These are phyloP conservation scores for Nakazawaea molendinolei DNA, from an alignment of 805 yeast genomes.

Conservation along the genomic window DNA sequence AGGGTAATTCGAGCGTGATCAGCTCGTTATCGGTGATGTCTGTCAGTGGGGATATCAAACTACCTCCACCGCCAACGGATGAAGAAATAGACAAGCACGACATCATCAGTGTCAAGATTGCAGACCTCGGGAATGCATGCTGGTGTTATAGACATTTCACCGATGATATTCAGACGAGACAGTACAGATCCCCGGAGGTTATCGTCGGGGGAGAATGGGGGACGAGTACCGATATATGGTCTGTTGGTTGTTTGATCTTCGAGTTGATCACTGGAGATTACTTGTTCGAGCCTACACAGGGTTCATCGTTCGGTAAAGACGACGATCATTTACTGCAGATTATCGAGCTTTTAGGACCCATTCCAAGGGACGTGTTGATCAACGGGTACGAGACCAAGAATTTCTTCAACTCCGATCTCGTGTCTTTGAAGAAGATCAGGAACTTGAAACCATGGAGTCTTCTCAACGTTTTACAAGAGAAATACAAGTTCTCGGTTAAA, in stretches of 20 bases:
- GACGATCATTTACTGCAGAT: slow-evolving; percentile 62
- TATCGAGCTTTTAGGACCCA: slow-evolving; percentile 37
- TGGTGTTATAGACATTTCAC: slow-evolving; percentile 59
- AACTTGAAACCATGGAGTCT: slow-evolving; percentile 88
- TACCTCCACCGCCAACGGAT: slow-evolving; percentile 31
- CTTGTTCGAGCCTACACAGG: slow-evolving; percentile 53
- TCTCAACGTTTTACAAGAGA: slow-evolving; percentile 73
- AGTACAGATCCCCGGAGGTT: slow-evolving; percentile 82
- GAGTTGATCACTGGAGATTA: slow-evolving; percentile 58
- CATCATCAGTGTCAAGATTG: slow-evolving; percentile 45
- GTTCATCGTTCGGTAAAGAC: slow-evolving; percentile 40
- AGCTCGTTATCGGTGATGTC: slow-evolving; percentile 35
- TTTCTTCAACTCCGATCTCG: slow-evolving; percentile 26
- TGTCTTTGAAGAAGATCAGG: slow-evolving; percentile 63
- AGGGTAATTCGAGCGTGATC: slow-evolving; percentile 18
- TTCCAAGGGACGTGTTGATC: slow-evolving; percentile 51
- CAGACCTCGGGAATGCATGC: slow-evolving; percentile 69
- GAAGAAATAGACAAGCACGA: slow-evolving; percentile 30
- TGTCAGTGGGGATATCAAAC: slow-evolving; percentile 22
- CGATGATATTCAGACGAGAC: slow-evolving; percentile 80
- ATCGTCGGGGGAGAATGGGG: slow-evolving; percentile 57
- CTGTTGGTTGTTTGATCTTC: slow-evolving; percentile 50
- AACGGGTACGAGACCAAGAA: slow-evolving; percentile 51
- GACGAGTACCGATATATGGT: slow-evolving; percentile 57
- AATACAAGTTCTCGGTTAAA: slow-evolving; percentile 63